Percentiles rank a stretch among this genome's conserved stretches.
Evolutionary conservation across 495 filamentous ascomycete genomes (phyloP).

Genomic region (Penicillium waksmanii): DNA sequence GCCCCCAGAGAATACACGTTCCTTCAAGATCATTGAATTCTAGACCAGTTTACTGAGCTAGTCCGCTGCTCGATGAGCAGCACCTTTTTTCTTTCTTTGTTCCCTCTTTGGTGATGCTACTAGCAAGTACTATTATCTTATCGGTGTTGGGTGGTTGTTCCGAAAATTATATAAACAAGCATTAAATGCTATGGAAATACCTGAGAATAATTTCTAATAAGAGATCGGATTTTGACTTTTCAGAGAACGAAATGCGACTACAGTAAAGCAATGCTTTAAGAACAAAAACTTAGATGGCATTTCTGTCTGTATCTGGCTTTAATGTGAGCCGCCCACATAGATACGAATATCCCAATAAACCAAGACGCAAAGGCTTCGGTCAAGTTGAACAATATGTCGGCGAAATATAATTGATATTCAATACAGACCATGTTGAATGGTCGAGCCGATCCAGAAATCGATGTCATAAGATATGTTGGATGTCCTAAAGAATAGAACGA

Average conservation of each 20-base stretch:
- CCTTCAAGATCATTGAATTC: no score
- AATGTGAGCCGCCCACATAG: no score
- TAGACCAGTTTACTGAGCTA: not conserved
- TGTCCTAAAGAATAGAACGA: not conserved
- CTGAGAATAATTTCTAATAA: conserved; percentile 1
- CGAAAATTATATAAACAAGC: not conserved
- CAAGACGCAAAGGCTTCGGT: no score
- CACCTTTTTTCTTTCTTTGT: not conserved
- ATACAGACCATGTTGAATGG: conserved; percentile 1
- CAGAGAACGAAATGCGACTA: not conserved
- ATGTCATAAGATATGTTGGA: not conserved
- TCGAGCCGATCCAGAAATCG: not conserved
- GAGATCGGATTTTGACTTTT: not conserved
- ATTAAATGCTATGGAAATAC: not conserved
- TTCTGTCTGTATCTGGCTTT: no score
- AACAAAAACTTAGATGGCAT: no score
- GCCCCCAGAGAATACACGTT: no score
- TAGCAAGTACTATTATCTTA: not conserved
- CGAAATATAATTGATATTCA: not conserved
- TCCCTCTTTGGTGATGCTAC: not conserved
- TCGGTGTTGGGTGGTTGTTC: not conserved
- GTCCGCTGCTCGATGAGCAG: not conserved
- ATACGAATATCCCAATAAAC: no score
- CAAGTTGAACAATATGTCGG: no score
- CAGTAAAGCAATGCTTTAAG: not conserved